phyloP scores from a whole-genome alignment of 2,329 filamentous ascomycete genomes.

The Xylaria sp. region DNA sequence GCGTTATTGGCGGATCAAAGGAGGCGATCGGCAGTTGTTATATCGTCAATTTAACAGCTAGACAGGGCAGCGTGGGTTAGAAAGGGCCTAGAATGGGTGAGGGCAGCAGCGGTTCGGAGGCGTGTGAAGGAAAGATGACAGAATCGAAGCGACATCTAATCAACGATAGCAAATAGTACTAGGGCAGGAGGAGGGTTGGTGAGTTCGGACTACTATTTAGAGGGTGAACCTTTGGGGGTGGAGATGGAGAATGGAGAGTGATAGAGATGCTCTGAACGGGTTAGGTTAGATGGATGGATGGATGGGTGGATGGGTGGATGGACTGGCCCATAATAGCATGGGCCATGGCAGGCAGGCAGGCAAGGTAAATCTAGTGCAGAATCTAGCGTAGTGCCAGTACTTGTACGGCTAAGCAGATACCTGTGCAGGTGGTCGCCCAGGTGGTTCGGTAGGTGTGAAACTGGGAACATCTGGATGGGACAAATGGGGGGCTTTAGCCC shows the following conservation, averaged over 20 bases:
- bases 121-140: neutral
- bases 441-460: neutral
- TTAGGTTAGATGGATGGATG: conserved; percentile 4
- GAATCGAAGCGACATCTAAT: neutral
- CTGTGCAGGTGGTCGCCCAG: neutral
- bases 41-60: conserved; percentile 9
- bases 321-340: no score
- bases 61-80: neutral
- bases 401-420: neutral
- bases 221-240: conserved; percentile 5
- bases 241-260: conserved; percentile 8
- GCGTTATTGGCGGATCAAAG: neutral
- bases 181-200: conserved; percentile 1
- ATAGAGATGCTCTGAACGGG: conserved; percentile 12
- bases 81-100: neutral
- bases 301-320: neutral
- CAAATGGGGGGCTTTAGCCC: neutral
- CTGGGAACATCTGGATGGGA: no score
- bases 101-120: neutral
- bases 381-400: neutral
- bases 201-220: neutral
- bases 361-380: neutral
- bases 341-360: neutral
- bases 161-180: neutral
- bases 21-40: neutral